Conservation (phyloP, 306 rosid genomes). For the Lathyrus tuberosus region DNA sequence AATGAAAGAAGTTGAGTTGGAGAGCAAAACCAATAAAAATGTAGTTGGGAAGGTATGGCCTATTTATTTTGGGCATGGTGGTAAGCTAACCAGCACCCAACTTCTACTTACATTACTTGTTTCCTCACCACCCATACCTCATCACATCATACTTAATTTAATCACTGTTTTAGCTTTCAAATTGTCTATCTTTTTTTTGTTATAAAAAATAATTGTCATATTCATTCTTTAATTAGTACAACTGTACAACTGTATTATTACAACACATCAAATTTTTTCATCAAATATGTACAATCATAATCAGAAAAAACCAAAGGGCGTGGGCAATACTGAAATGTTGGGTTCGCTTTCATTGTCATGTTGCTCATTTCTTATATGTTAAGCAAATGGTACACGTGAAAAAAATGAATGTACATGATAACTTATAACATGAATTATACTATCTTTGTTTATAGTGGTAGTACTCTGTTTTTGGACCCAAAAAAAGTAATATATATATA, state of each 20-base stretch:
- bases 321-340: neutral
- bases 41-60: neutral
- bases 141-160: slow-evolving; percentile 21
- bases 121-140: neutral
- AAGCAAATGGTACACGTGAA: neutral
- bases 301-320: too few relatives aligned
- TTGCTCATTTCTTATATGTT: neutral
- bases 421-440: too few relatives aligned
- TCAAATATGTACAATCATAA: too few relatives aligned
- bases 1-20: slow-evolving; percentile 36
- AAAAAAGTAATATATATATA: too few relatives aligned
- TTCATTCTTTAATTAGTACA: neutral
- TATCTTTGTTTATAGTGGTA: too few relatives aligned
- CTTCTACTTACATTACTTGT: neutral
- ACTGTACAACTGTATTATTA: neutral
- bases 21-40: neutral
- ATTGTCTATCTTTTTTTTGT: too few relatives aligned
- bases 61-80: neutral
- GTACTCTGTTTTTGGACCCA: too few relatives aligned
- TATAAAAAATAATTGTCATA: neutral
- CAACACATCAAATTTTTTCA: too few relatives aligned
- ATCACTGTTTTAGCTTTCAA: neutral
- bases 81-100: neutral
- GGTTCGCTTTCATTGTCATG: neutral
- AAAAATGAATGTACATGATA: too few relatives aligned